Evolutionary conservation across 306 rosid genomes (phyloP).

Genomic region (Cicer cuneatum): DNA sequence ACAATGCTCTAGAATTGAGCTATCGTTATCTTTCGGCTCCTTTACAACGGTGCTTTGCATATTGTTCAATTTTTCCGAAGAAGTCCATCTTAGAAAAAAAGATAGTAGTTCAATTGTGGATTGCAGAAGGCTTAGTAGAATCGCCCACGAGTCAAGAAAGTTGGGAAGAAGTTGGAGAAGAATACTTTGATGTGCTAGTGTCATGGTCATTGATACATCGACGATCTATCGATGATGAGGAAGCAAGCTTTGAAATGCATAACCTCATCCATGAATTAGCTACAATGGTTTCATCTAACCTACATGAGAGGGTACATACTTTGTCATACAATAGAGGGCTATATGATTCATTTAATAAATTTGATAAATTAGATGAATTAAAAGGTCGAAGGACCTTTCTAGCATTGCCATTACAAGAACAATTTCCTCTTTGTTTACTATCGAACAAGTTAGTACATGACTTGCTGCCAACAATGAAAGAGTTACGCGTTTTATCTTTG

Average conservation of each 20-base stretch:
- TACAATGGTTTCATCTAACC: neutral
- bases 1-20: neutral
- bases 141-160: neutral
- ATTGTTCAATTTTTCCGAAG: constrained; percentile 42
- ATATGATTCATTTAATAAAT: constrained; percentile 8
- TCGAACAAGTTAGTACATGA: neutral
- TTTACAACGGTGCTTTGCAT: constrained; percentile 37
- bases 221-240: neutral
- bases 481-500: constrained; percentile 31
- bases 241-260: neutral
- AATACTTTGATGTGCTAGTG: constrained; percentile 44
- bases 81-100: constrained; percentile 6
- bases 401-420: constrained; percentile 13
- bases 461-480: neutral
- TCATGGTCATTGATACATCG: constrained; percentile 41
- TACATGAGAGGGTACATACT: constrained; percentile 14
- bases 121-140: constrained; percentile 42
- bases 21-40: neutral
- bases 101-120: constrained; percentile 36
- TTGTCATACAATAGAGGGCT: neutral
- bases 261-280: constrained; percentile 46
- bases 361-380: neutral
- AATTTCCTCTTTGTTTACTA: neutral
- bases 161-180: constrained; percentile 31
- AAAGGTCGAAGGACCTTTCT: neutral